These are phyloP conservation scores for Aegilops sharonensis DNA, from an alignment of 176 grass and related monocot species.

Conservation along the genomic window DNA sequence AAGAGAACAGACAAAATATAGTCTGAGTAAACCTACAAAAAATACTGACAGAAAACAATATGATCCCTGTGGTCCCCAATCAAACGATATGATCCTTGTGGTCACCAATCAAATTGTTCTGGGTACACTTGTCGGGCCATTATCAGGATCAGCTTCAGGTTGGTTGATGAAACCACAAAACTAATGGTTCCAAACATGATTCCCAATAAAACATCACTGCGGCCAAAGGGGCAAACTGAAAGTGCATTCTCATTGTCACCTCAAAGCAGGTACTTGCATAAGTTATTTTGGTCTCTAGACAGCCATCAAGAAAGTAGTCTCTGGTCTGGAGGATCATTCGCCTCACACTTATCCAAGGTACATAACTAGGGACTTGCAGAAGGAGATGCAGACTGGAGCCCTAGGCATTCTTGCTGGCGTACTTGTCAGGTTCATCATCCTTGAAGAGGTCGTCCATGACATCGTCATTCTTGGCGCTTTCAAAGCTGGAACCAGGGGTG, in stretches of 20 bases:
- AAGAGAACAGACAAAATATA: too few species aligned
- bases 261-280: not conserved
- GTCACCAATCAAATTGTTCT: not conserved
- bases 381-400: not conserved
- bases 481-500: not conserved
- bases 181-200: not conserved
- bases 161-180: not conserved
- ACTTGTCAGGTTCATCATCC: slow-evolving; percentile 31
- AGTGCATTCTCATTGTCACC: not conserved
- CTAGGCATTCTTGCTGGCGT: slow-evolving; percentile 13
- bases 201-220: not conserved
- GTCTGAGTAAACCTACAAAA: too few species aligned
- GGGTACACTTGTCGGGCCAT: not conserved
- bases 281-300: slow-evolving; percentile 28
- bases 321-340: not conserved
- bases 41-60: not conserved
- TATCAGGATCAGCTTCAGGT: not conserved
- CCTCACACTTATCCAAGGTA: not conserved
- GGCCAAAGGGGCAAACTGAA: not conserved
- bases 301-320: not conserved
- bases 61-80: not conserved
- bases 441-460: slow-evolving; percentile 12
- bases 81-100: not conserved
- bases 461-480: slow-evolving; percentile 33
- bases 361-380: not conserved